These are phyloP conservation scores for Prunus mira DNA, from an alignment of 306 rosid genomes.

Conservation along the genomic window DNA sequence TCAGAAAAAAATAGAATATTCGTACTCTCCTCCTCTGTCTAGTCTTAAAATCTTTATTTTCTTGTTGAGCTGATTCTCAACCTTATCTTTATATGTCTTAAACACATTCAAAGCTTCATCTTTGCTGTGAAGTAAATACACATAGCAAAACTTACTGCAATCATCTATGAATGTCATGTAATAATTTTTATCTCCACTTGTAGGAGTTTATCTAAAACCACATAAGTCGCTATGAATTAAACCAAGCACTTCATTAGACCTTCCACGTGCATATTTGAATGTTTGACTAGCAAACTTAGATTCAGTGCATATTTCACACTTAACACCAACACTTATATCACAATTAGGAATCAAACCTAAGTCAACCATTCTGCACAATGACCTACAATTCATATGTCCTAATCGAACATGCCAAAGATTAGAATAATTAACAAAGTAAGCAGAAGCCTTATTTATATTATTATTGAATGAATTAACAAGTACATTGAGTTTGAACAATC, in stretches of 20 bases:
- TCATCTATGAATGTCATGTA: not conserved
- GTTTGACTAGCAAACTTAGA: not conserved
- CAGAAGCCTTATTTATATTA: not conserved
- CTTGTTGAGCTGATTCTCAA: not conserved
- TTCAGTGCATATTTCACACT: not conserved
- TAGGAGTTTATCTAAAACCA: not conserved
- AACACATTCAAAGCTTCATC: not conserved
- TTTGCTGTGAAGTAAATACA: not conserved
- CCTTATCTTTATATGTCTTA: too few relatives aligned
- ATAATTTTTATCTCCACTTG: not conserved
- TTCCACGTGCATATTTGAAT: not conserved
- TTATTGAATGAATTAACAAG: not conserved
- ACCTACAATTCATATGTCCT: not conserved
- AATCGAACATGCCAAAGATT: not conserved
- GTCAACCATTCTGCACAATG: not conserved
- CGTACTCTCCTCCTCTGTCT: not conserved
- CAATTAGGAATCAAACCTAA: not conserved
- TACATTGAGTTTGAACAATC: not conserved
- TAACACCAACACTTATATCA: not conserved
- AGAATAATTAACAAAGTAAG: not conserved
- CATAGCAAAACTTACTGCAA: not conserved
- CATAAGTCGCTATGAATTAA: not conserved
- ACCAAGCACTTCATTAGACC: not conserved
- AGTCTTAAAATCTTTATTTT: not conserved
- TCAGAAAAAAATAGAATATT: not conserved